Percentiles rank a stretch among this genome's conserved stretches.
These are phyloP conservation scores for Verticillium alfalfae DNA, from an alignment of 2,329 filamentous ascomycete genomes.

Conservation along the genomic window DNA sequence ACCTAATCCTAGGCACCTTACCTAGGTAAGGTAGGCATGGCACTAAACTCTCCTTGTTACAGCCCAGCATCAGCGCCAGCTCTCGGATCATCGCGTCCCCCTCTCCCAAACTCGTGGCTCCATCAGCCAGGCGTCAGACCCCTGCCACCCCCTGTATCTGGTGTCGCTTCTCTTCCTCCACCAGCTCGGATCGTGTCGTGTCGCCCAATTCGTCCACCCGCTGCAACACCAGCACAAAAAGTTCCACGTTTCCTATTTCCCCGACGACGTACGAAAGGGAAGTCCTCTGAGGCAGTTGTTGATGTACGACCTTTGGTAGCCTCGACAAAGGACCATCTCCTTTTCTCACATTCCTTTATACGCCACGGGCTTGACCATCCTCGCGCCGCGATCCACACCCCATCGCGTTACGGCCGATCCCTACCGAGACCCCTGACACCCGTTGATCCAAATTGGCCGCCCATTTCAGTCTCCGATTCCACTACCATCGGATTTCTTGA, in stretches of 20 bases:
- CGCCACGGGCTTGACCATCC: not conserved
- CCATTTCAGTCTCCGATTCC: not conserved
- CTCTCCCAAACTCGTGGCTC: not conserved
- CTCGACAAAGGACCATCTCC: not conserved
- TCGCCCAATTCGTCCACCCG: not conserved
- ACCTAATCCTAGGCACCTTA: too few species aligned
- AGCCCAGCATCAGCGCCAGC: too few species aligned
- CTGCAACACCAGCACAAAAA: not conserved
- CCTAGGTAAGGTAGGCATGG: too few species aligned
- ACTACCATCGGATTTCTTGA: not conserved
- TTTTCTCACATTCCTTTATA: not conserved
- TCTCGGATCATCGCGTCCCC: not conserved
- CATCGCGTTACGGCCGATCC: not conserved
- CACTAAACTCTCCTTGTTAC: too few species aligned
- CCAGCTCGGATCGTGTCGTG: not conserved
- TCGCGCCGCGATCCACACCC: not conserved
- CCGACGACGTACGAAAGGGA: not conserved
- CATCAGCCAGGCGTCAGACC: not conserved
- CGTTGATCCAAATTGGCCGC: not conserved
- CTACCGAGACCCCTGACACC: not conserved
- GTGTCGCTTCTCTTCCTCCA: not conserved
- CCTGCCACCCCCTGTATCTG: not conserved
- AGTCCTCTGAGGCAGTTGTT: not conserved
- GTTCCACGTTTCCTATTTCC: not conserved
- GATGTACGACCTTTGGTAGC: not conserved